Percentiles rank a stretch among this genome's conserved stretches.
Conservation (phyloP, 306 rosid genomes). For the Astragalus glycyphyllos region DNA sequence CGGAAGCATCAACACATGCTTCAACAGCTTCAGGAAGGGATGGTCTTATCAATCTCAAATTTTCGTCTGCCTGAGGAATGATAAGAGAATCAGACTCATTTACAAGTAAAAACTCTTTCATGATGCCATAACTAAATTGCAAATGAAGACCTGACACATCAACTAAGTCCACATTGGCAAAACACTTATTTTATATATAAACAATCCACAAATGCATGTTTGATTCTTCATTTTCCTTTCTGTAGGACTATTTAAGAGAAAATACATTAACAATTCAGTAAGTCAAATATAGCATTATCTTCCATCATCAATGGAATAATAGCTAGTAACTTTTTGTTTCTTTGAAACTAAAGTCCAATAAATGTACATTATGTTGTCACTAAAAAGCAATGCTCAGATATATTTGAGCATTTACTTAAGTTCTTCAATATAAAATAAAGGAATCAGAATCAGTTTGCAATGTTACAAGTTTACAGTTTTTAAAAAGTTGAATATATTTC, state of each 20-base stretch:
- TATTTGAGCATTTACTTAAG: constrained; percentile 10
- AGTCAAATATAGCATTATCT: constrained; percentile 15
- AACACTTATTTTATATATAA: background rate
- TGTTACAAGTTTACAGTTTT: constrained; percentile 1
- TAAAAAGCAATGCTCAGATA: constrained; percentile 35
- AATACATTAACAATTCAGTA: constrained; percentile 23
- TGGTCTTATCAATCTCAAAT: constrained; percentile 85
- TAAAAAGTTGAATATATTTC: constrained; percentile 3
- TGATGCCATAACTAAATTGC: constrained; percentile 26
- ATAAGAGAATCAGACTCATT: constrained; percentile 39
- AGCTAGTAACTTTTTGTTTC: background rate
- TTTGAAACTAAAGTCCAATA: constrained; percentile 12
- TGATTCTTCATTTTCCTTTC: constrained; percentile 31
- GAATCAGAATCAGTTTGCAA: background rate
- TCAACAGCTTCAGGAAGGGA: constrained; percentile 96
- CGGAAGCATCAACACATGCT: constrained; percentile 93
- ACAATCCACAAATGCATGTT: constrained; percentile 28
- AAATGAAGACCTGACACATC: constrained; percentile 32
- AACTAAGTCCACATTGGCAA: constrained; percentile 28
- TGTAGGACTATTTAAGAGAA: background rate
- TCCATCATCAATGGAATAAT: constrained; percentile 33
- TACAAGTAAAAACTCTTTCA: constrained; percentile 30
- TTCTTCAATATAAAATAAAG: constrained; percentile 2
- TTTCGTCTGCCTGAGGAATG: constrained; percentile 91
- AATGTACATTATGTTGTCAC: constrained; percentile 21